Base-by-base conservation (phyloP, 2,329 filamentous ascomycete species). In the Dactylellina cionopaga region DNA sequence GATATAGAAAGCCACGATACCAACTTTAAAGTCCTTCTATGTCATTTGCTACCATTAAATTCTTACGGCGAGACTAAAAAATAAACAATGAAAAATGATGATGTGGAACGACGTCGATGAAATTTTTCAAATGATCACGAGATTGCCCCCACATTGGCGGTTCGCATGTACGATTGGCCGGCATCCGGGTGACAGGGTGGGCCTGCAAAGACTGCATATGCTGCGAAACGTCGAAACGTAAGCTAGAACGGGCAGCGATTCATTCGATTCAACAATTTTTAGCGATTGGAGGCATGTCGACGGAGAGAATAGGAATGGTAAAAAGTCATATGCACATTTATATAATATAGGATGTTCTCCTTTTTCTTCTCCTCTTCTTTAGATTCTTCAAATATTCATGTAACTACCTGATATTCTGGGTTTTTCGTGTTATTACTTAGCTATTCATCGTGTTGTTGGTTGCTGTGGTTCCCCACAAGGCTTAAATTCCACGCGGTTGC, bases 81-180 rank as follows among this genome's bases (percentile, higher is more conserved):
- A 29, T 9, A 13, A 31, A 60, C 7, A 13, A 19, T 35, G 31
- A 35, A 35, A 35, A 44, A 41, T 41, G 49, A 37, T 39, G 10
- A 37, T 22, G 55, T 22, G 22, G 62, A 52, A n/a, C n/a, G n/a
- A n/a, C n/a, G n/a, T n/a, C n/a, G n/a, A n/a, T n/a, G n/a, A n/a
- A n/a, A n/a, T n/a, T n/a, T n/a, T n/a, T n/a, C n/a, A 41, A 58
- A 41, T 47, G 62, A 51, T 66, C 62, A 66, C 51, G 62, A 66
- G 62, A 66, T 66, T 55, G 62, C 62, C 62, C 62, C 62, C 62
- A 66, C 62, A n/a, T 41, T 49, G n/a, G 17, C 29, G 43, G 41
- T n/a, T 47, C 11, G 27, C 33, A 43, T 37, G 37, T 31, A 31
- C 27, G 35, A 47, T 46, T 54, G 46, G 52, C 62, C 35, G 49